Conservation (phyloP, 495 filamentous ascomycete genomes). For the Trypethelium eluteriae region DNA sequence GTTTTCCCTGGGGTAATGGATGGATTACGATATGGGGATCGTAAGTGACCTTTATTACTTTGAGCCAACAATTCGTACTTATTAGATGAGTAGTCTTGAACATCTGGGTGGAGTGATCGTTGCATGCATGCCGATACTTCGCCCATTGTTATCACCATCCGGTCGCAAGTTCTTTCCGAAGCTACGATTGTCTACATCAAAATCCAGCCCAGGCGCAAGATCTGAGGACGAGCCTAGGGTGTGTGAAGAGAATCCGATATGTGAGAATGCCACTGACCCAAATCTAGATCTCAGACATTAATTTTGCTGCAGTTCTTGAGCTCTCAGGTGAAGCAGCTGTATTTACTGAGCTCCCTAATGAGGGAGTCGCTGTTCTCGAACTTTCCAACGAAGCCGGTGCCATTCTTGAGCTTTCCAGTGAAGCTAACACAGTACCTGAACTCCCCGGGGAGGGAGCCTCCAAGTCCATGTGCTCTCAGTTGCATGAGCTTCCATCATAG, state of each 20-base stretch:
- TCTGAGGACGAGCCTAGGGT: background rate
- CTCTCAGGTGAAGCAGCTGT: background rate
- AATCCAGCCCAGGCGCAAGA: background rate
- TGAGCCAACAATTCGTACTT: background rate
- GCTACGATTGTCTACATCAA: background rate
- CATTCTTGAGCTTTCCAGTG: conserved; percentile 6
- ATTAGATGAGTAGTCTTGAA: conserved; percentile 1
- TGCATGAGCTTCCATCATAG: conserved; percentile 4
- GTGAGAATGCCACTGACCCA: conserved; percentile 1
- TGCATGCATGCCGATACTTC: background rate
- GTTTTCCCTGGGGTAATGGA: conserved; percentile 2
- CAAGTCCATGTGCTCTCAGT: background rate
- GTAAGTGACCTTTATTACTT: background rate
- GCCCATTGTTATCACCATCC: background rate
- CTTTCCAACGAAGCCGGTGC: conserved; percentile 7
- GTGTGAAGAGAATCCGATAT: conserved; percentile 1
- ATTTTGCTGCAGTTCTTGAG: conserved; percentile 1
- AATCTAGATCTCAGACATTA: conserved; percentile 3
- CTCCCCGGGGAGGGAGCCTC: background rate
- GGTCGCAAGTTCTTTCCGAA: conserved; percentile 2
- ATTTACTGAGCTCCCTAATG: background rate
- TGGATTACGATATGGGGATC: conserved; percentile 5
- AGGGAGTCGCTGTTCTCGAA: background rate
- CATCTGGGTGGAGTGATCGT: background rate
- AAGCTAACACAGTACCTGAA: background rate